Evolutionary conservation across 257 asterid species (phyloP), one percentile per base, ranked within the genome.

Genomic region (Prunella vulgaris): DNA sequence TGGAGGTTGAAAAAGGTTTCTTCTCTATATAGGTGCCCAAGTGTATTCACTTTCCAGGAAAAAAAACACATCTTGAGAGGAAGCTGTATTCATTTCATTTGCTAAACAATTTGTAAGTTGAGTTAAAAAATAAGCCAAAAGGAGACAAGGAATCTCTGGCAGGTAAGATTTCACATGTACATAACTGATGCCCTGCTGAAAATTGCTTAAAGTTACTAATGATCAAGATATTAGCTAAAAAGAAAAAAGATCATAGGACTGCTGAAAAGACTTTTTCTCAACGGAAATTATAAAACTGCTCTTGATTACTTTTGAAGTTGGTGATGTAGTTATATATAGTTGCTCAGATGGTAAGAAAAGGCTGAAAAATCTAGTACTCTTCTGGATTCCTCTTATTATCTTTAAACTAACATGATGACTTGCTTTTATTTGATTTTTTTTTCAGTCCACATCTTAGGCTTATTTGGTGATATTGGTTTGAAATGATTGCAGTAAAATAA

Each of bases 361-460:
- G 22, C 44, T 1, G 14, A n/a, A 30, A 32, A 60, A 20, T 71
- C 25, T 7, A 70, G 42, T 61, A 22, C 27, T 25, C 7, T 44
- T 17, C n/a, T n/a, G n/a, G n/a, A n/a, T n/a, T n/a, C 12, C 40
- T 58, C 46, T 60, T 28, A 57, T 12, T 17, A 59, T 51, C 72
- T 49, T 17, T 66, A 66, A 51, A 52, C 30, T 66, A 51, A 51
- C 32, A 66, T 52, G 14, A 52, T 20, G 35, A 22, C 14, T 14
- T 33, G 14, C 46, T 67, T 67, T 27, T 24, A 66, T 32, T 6
- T 12, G 32, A 67, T n/a, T n/a, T n/a, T 1, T 32, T 22, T 46
- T 78, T 92, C 98, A 10, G 98, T 92, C 98, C 98, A 92, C 66
- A 92, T 67, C 78, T 86, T 89, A 42, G 98, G 98, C 76, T 76